Conservation (phyloP, 2,329 filamentous ascomycete genomes). For the Colletotrichum euphorbiae region DNA sequence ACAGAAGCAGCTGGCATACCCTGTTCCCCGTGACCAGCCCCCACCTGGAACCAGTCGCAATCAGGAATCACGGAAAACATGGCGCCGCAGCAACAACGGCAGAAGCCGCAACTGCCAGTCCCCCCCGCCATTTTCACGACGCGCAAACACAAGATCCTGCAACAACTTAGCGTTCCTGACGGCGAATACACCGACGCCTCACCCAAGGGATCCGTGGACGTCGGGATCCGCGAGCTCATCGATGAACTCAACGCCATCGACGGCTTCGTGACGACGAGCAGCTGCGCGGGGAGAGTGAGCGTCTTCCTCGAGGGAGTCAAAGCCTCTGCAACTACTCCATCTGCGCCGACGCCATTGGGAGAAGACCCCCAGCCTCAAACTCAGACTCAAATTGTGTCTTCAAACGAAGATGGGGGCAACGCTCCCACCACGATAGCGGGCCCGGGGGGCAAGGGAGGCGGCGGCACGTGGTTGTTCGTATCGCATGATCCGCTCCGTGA, state of each 20-base stretch:
- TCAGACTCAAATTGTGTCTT: neutral
- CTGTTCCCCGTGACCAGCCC: neutral
- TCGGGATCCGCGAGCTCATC: slow-evolving; percentile 81
- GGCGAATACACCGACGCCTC: slow-evolving; percentile 84
- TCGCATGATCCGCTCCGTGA: slow-evolving; percentile 77
- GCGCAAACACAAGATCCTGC: slow-evolving; percentile 80
- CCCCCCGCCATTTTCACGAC: slow-evolving; percentile 58
- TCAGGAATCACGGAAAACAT: slow-evolving; percentile 12
- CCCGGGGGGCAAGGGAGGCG: slow-evolving; percentile 86
- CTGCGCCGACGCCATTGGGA: neutral
- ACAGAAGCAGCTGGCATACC: neutral
- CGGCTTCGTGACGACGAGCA: slow-evolving; percentile 91
- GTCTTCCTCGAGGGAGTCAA: slow-evolving; percentile 87
- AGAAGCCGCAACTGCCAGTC: slow-evolving; percentile 42
- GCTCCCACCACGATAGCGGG: slow-evolving; percentile 59
- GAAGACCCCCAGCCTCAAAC: neutral
- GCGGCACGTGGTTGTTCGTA: slow-evolving; percentile 87
- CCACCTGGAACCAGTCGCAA: neutral
- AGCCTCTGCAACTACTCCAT: slow-evolving; percentile 27
- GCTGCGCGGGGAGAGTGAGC: slow-evolving; percentile 87
- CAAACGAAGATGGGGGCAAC: slow-evolving; percentile 33
- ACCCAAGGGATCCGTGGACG: slow-evolving; percentile 89
- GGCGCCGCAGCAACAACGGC: slow-evolving; percentile 15
- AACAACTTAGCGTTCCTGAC: slow-evolving; percentile 74
- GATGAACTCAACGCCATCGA: slow-evolving; percentile 78